These are phyloP conservation scores for Aspergillus sp. DNA, from an alignment of 2,329 filamentous ascomycete species.

Conservation along the genomic window DNA sequence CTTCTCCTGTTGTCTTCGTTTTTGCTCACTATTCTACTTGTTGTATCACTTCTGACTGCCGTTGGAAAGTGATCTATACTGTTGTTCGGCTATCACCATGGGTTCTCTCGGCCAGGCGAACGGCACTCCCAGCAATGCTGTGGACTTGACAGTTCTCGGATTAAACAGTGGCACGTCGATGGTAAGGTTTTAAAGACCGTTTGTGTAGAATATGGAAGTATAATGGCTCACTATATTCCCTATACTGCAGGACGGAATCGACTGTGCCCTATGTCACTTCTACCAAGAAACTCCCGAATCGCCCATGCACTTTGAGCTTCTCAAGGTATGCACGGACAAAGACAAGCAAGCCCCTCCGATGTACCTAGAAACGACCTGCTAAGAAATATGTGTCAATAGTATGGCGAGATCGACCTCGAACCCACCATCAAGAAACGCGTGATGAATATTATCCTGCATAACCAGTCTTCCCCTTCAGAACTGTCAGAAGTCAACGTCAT, in stretches of 20 bases:
- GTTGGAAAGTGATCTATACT: not conserved
- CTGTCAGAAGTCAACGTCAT: slow-evolving; percentile 51
- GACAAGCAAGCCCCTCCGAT: not conserved
- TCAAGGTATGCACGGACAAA: slow-evolving; percentile 22
- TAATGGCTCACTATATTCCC: not conserved
- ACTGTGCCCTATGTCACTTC: slow-evolving; percentile 52
- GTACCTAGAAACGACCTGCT: not conserved
- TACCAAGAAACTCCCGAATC: slow-evolving; percentile 44
- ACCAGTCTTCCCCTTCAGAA: slow-evolving; percentile 46
- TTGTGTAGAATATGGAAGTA: not conserved
- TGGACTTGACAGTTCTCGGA: slow-evolving; percentile 49
- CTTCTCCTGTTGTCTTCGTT: not conserved
- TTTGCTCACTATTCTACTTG: not conserved
- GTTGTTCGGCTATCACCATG: slow-evolving; percentile 5
- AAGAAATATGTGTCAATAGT: slow-evolving; percentile 18
- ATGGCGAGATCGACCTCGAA: slow-evolving; percentile 49
- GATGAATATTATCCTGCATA: slow-evolving; percentile 50
- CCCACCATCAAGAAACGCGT: slow-evolving; percentile 48
- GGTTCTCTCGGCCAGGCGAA: slow-evolving; percentile 5
- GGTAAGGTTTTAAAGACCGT: slow-evolving; percentile 17
- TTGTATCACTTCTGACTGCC: not conserved
- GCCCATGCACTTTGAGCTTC: slow-evolving; percentile 49
- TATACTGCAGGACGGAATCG: slow-evolving; percentile 43
- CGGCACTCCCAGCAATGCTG: slow-evolving; percentile 15
- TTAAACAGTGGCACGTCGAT: slow-evolving; percentile 49